phyloP scores from a whole-genome alignment of 495 filamentous ascomycete species.

The Xylaria intraflava region DNA sequence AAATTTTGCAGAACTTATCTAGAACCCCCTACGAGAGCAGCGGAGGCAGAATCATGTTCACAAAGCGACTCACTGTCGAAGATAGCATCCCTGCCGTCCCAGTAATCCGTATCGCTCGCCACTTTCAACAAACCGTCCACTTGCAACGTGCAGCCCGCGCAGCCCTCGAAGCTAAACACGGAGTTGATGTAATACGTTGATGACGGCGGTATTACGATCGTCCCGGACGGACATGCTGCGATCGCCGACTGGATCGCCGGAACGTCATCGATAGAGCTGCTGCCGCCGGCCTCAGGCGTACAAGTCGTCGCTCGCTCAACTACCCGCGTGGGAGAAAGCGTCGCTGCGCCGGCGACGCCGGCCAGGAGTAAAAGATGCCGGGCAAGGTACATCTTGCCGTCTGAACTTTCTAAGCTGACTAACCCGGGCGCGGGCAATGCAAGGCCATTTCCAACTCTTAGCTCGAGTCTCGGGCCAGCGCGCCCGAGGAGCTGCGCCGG shows the following conservation, averaged over 20 bases:
- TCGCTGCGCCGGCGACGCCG: not conserved
- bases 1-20: no score
- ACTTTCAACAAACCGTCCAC: constrained; percentile 38
- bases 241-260: constrained; percentile 35
- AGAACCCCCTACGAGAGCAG: no score
- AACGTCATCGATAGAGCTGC: constrained; percentile 28
- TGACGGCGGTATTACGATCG: constrained; percentile 37
- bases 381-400: not conserved
- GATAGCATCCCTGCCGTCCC: constrained; percentile 35
- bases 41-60: no score
- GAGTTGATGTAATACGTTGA: constrained; percentile 36
- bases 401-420: not conserved
- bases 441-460: not conserved
- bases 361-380: not conserved
- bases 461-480: not conserved
- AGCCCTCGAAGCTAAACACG: constrained; percentile 30
- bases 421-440: not conserved
- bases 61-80: constrained; percentile 18
- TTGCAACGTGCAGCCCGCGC: constrained; percentile 36
- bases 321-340: constrained; percentile 1
- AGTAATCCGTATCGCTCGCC: constrained; percentile 30
- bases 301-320: constrained; percentile 24
- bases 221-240: constrained; percentile 34
- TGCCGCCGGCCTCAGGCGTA: constrained; percentile 30
- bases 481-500: not conserved